These are phyloP conservation scores for Chamaenerion angustifolium DNA, from an alignment of 345 rosid genomes.

Conservation along the genomic window DNA sequence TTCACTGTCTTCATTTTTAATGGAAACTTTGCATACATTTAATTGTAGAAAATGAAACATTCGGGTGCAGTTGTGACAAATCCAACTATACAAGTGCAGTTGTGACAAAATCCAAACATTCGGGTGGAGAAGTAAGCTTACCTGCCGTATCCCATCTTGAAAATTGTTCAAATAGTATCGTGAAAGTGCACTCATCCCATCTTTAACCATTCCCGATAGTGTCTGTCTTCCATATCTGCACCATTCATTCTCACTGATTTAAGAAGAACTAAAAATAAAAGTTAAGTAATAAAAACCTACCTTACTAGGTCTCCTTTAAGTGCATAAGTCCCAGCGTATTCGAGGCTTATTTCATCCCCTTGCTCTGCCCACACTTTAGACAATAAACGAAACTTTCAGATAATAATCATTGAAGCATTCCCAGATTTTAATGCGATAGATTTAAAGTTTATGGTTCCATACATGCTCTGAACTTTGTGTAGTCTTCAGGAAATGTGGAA, in stretches of 20 bases:
- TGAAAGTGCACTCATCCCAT: constrained; percentile 83
- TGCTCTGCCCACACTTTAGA: constrained; percentile 93
- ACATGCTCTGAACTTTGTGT: constrained; percentile 60
- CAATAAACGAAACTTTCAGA: background rate
- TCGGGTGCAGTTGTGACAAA: too few species aligned
- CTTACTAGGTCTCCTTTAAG: constrained; percentile 93
- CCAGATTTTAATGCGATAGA: background rate
- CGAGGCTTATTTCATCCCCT: constrained; percentile 92
- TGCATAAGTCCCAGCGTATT: constrained; percentile 89
- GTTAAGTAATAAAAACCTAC: constrained; percentile 22
- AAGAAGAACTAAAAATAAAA: background rate
- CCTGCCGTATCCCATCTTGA: constrained; percentile 97
- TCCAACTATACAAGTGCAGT: too few species aligned
- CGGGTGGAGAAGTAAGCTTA: constrained; percentile 17
- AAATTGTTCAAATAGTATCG: constrained; percentile 90
- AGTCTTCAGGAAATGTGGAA: constrained; percentile 51
- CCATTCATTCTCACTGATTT: constrained; percentile 1
- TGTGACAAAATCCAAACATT: too few species aligned
- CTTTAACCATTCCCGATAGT: constrained; percentile 59
- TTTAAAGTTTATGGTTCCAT: constrained; percentile 11
- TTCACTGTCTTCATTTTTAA: too few species aligned
- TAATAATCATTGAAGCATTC: constrained; percentile 5
- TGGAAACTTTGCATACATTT: background rate
- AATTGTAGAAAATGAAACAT: too few species aligned
- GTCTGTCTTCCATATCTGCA: constrained; percentile 87